phyloP scores from a whole-genome alignment of 306 rosid genomes.

The Gastrolobium villosum region DNA sequence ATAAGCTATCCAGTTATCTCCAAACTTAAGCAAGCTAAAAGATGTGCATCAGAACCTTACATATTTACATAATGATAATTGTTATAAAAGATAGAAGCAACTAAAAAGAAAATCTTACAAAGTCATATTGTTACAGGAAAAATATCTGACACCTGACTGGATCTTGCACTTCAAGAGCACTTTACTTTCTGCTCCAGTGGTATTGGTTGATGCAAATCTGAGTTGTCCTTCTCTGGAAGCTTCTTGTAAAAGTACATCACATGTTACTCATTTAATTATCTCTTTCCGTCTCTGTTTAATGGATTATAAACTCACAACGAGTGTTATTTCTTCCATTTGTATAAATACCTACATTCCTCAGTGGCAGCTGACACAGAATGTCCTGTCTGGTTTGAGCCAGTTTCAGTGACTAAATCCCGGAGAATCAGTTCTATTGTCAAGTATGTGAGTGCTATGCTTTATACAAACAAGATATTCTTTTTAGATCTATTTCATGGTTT shows the following conservation, averaged over 20 bases:
- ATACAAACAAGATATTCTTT: slow-evolving; percentile 29
- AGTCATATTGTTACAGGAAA: slow-evolving; percentile 66
- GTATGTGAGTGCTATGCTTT: slow-evolving; percentile 74
- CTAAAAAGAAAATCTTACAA: slow-evolving; percentile 22
- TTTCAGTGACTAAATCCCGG: slow-evolving; percentile 85
- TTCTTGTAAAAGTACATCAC: slow-evolving; percentile 74
- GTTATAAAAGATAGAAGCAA: slow-evolving; percentile 7
- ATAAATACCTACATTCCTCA: slow-evolving; percentile 45
- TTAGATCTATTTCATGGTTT: slow-evolving; percentile 14
- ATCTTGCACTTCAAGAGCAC: slow-evolving; percentile 64
- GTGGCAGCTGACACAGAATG: slow-evolving; percentile 73
- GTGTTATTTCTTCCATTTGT: slow-evolving; percentile 36
- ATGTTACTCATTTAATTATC: slow-evolving; percentile 25
- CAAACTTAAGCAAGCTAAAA: slow-evolving; percentile 45
- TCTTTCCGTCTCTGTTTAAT: slow-evolving; percentile 19
- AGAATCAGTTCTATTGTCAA: slow-evolving; percentile 75
- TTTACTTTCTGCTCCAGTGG: slow-evolving; percentile 69
- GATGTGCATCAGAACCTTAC: slow-evolving; percentile 25
- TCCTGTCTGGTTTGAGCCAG: slow-evolving; percentile 98
- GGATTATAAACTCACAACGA: slow-evolving; percentile 33
- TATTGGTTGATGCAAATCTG: slow-evolving; percentile 91
- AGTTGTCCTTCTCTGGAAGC: slow-evolving; percentile 68
- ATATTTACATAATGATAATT: slow-evolving; percentile 25
- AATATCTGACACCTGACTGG: slow-evolving; percentile 82
- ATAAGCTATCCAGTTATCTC: slow-evolving; percentile 40